phyloP scores from a whole-genome alignment of 2,329 filamentous ascomycete genomes.

The Xylariaceae sp. region DNA sequence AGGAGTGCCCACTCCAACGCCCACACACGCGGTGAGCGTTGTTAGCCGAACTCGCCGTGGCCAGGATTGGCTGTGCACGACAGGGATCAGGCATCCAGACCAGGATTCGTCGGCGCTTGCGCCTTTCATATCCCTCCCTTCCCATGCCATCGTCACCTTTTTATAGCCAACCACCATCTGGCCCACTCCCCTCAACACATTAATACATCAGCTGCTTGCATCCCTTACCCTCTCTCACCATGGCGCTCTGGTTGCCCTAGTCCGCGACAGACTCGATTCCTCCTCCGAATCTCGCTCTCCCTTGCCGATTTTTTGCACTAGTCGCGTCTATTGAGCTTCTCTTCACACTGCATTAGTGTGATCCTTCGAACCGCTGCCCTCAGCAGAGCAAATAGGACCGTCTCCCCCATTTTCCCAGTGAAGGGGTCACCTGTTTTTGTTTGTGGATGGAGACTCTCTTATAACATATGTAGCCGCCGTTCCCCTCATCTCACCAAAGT shows the following conservation, averaged over 20 bases:
- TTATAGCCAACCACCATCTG: constrained; percentile 36
- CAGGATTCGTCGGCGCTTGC: constrained; percentile 36
- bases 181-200: constrained; percentile 24
- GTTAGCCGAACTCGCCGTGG: constrained; percentile 26
- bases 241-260: constrained; percentile 7
- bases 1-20: constrained; percentile 18
- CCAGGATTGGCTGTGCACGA: constrained; percentile 23
- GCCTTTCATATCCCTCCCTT: constrained; percentile 29
- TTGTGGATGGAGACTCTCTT: constrained; percentile 16
- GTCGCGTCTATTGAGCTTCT: constrained; percentile 28
- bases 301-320: constrained; percentile 18
- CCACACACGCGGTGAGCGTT: constrained; percentile 21
- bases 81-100: constrained; percentile 23
- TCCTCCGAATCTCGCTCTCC: constrained; percentile 12
- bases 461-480: constrained; percentile 29
- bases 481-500: constrained; percentile 16
- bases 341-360: constrained; percentile 29
- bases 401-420: constrained; percentile 16
- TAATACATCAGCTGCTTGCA: constrained; percentile 14
- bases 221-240: too few species aligned
- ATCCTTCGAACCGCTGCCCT: constrained; percentile 21
- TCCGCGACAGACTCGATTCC: constrained; percentile 14
- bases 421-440: constrained; percentile 11
- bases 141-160: constrained; percentile 27
- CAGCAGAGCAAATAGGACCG: constrained; percentile 3